A percentile compares a stretch with the other conserved stretches of the same genome.
Conservation (phyloP, 179 eudicot genomes). For the Amaranthus tricolor region DNA sequence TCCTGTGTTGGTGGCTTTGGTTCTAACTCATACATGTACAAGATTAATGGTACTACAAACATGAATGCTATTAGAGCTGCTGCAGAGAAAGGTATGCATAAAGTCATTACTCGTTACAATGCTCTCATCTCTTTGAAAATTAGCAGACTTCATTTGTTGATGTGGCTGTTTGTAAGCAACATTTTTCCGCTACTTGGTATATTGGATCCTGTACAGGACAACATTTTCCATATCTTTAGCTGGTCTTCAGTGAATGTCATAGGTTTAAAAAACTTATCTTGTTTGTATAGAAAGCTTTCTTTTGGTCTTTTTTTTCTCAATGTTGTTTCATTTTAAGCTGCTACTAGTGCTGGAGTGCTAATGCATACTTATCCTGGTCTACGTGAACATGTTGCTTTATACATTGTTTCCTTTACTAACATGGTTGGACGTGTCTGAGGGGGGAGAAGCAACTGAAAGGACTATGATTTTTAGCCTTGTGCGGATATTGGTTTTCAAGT, state of each 20-base stretch:
- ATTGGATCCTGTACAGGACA: neutral
- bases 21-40: conserved; percentile 84
- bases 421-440: neutral
- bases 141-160: neutral
- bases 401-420: neutral
- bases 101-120: neutral
- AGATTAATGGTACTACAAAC: conserved; percentile 93
- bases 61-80: conserved; percentile 93
- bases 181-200: neutral
- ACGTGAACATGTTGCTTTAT: neutral
- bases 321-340: neutral
- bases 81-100: conserved; percentile 66
- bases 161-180: neutral
- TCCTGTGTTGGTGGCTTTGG: conserved; percentile 99
- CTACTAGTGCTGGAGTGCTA: neutral
- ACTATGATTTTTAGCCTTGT: neutral
- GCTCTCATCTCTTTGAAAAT: neutral
- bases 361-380: neutral
- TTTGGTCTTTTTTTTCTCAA: neutral
- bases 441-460: neutral
- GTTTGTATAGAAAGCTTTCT: neutral
- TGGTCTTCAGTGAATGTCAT: neutral
- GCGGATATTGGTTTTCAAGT: neutral
- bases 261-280: neutral
- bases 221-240: too few species aligned